Evolutionary conservation across 371 early-diverging fungal genomes (phyloP), one percentile per base, ranked within the genome.

Genomic region (Dinochytrium kinnereticum): DNA sequence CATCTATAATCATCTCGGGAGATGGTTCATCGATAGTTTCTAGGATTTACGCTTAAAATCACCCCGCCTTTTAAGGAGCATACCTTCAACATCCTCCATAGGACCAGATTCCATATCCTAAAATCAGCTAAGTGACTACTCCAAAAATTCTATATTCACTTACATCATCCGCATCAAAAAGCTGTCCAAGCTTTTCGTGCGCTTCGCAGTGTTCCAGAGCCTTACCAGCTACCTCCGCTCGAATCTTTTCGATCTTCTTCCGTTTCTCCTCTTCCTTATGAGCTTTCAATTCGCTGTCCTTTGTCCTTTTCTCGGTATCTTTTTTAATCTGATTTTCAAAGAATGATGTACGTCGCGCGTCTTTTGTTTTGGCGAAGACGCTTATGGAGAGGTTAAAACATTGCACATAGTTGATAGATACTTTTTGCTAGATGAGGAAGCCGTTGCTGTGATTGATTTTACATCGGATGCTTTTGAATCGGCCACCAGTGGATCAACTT

Each of bases 111-210:
- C 7, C 7, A 15, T 10, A 15, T 57, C n/a, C 44, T 44, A 57
- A n/a, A 26, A 57, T 30, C 5, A 57, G 7, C n/a, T 30, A 57
- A 30, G 26, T n/a, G 26, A 57, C 10, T 30, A 13, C 5, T 26
- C 57, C n/a, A n/a, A n/a, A n/a, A n/a, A 57, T n/a, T 30, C 19
- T 44, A 44, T 13, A 44, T 7, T 13, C 13, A 24, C 21, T 51
- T 19, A 49, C 70, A 49, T 69, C 75, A 36, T 70, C 75, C 13
- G 50, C 71, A 38, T 75, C 75, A 70, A 75, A 75, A 70, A 75
- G 70, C 19, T 26, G 1, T 30, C 24, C 36, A 36, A 75, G 30
- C 10, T 37, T 13, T 28, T 36, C 71, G 30, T 64, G 59, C 10
- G 59, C 71, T 1, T 64, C 75, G 7, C 36, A 5, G 28, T 70